Conservation (phyloP, 306 rosid genomes). For the Rubus parviflorus region DNA sequence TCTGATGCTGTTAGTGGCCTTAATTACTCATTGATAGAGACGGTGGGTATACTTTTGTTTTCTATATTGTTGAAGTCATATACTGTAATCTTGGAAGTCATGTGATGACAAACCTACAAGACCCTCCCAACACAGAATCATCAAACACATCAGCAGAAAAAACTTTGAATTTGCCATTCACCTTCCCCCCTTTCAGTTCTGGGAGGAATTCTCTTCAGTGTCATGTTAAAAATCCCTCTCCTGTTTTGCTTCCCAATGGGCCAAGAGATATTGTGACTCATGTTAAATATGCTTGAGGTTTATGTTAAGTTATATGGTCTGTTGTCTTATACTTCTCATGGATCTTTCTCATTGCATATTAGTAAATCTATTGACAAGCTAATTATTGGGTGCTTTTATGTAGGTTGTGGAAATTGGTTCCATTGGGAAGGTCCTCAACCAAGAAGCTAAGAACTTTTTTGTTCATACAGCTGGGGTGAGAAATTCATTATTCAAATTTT, state of each 20-base stretch:
- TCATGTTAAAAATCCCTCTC: not conserved
- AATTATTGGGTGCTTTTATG: conserved; percentile 13
- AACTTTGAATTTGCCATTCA: not conserved
- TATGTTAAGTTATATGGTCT: not conserved
- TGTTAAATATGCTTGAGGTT: not conserved
- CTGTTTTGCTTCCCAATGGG: not conserved
- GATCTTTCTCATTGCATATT: not conserved
- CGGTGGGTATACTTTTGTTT: conserved; percentile 61
- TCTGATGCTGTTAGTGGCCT: conserved; percentile 87
- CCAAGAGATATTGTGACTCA: not conserved
- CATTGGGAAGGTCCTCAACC: conserved; percentile 70
- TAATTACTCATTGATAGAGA: conserved; percentile 61
- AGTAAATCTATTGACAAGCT: conserved; percentile 20
- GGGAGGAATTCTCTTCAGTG: not conserved
- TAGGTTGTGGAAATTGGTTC: conserved; percentile 87
- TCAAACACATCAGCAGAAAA: not conserved
- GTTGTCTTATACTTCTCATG: not conserved
- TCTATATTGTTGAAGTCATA: conserved; percentile 16
- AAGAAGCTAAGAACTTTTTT: conserved; percentile 52
- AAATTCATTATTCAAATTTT: not conserved
- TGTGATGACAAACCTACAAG: not conserved
- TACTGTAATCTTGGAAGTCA: not conserved
- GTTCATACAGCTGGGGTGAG: conserved; percentile 84
- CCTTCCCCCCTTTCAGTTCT: not conserved
- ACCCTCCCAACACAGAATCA: not conserved